Percentiles rank a stretch among this genome's conserved stretches.
phyloP scores from a whole-genome alignment of 1,284 basidiomycete genomes.

The Moesziomyces sp. region DNA sequence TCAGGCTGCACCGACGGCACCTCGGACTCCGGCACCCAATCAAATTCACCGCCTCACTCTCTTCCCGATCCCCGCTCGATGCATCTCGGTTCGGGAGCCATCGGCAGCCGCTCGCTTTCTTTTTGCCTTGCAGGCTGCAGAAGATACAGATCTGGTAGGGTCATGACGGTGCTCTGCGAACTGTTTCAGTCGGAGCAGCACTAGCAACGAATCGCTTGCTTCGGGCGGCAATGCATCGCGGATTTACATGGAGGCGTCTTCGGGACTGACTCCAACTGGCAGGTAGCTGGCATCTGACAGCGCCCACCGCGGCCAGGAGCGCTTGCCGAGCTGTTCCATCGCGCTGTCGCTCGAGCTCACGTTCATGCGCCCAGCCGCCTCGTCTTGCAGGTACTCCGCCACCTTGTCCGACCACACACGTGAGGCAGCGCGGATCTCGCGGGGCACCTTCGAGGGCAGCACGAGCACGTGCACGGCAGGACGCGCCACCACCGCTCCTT shows the following conservation, averaged over 20 bases:
- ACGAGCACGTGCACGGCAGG: conserved; percentile 58
- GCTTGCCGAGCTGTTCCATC: conserved; percentile 25
- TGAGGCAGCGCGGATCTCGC: conserved; percentile 44
- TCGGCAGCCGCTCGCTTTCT: no score
- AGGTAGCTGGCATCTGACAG: conserved; percentile 33
- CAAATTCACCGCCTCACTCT: no score
- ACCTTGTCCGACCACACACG: conserved; percentile 50
- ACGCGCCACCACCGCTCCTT: conserved; percentile 22
- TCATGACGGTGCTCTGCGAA: no score
- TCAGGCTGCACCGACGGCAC: no score
- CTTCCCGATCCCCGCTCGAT: no score
- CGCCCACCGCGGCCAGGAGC: conserved; percentile 25
- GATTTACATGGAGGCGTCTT: conserved; percentile 8
- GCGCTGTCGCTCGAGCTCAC: conserved; percentile 25
- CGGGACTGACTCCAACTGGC: conserved; percentile 45
- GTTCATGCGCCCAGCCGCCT: conserved; percentile 33
- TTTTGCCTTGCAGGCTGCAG: no score
- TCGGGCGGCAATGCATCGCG: neutral
- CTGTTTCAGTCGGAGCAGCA: no score
- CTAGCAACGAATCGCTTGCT: no score
- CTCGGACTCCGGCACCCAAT: no score
- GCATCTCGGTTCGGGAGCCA: no score
- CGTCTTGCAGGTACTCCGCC: conserved; percentile 23
- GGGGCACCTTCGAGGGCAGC: conserved; percentile 49
- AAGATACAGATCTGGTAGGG: no score